phyloP scores from a whole-genome alignment of 1,139 yeast species.

The Lodderomyces margitis region DNA sequence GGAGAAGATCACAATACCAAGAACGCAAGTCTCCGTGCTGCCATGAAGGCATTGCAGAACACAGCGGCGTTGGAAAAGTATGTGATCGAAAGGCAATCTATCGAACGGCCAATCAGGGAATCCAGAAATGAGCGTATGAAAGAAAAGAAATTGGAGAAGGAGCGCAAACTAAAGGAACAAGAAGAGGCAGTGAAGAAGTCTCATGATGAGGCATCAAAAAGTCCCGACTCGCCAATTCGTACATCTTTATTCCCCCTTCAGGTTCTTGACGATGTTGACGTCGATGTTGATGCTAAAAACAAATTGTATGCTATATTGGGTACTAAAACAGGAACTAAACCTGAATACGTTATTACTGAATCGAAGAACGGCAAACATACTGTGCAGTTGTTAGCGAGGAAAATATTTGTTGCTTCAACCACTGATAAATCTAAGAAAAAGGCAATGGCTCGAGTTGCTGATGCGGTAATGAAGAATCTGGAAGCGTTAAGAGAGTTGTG shows the following conservation, averaged over 20 bases:
- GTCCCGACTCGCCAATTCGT: slow-evolving; percentile 14
- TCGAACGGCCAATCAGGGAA: slow-evolving; percentile 26
- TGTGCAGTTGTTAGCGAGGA: slow-evolving; percentile 39
- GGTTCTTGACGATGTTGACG: slow-evolving; percentile 24
- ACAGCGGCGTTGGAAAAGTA: slow-evolving; percentile 61
- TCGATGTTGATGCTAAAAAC: slow-evolving; percentile 39
- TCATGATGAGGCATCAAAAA: slow-evolving; percentile 1
- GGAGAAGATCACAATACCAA: slow-evolving; percentile 62
- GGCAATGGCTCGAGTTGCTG: slow-evolving; percentile 50
- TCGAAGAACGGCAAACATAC: slow-evolving; percentile 28
- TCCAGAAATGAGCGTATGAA: slow-evolving; percentile 10
- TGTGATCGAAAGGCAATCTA: slow-evolving; percentile 64
- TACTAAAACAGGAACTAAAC: slow-evolving; percentile 36
- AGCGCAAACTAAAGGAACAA: slow-evolving; percentile 9
- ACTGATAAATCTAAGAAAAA: slow-evolving; percentile 42
- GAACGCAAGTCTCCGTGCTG: slow-evolving; percentile 71
- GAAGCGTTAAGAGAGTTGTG: slow-evolving; percentile 23
- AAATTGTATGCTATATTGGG: slow-evolving; percentile 45
- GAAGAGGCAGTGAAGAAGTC: not conserved
- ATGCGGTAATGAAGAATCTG: slow-evolving; percentile 38
- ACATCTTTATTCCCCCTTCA: slow-evolving; percentile 25
- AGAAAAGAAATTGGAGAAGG: slow-evolving; percentile 7
- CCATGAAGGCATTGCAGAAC: slow-evolving; percentile 66
- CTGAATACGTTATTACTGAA: slow-evolving; percentile 39
- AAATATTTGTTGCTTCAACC: slow-evolving; percentile 36